Conservation (phyloP, 1,284 basidiomycete species). For the Ganoderma lingzhi region DNA sequence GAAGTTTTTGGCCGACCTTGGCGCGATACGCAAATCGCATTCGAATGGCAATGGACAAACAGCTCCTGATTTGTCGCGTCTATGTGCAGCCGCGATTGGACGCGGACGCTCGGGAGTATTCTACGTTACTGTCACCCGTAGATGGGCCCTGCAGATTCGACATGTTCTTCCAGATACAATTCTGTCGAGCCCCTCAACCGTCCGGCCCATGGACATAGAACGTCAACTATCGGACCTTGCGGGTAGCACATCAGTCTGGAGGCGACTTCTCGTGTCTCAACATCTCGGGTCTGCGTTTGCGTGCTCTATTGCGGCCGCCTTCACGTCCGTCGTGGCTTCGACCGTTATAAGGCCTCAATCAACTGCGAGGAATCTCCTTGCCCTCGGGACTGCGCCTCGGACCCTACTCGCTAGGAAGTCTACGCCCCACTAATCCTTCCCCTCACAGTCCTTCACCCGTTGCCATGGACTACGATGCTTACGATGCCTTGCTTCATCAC, state of each 20-base stretch:
- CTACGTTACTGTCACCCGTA: background rate
- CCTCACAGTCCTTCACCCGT: conserved; percentile 19
- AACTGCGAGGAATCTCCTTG: background rate
- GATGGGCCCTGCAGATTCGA: conserved; percentile 7
- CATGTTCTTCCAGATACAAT: conserved; percentile 11
- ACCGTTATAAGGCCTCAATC: conserved; percentile 8
- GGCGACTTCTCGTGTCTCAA: background rate
- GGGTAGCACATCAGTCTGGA: background rate
- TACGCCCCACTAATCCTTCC: background rate
- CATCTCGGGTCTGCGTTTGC: conserved; percentile 25
- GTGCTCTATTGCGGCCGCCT: background rate
- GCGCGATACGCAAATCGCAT: background rate
- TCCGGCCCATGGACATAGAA: conserved; percentile 9
- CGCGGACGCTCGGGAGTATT: conserved; percentile 3
- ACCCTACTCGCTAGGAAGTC: background rate
- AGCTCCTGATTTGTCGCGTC: conserved; percentile 3
- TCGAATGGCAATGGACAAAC: conserved; percentile 10
- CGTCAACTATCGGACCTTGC: background rate
- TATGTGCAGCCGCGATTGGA: conserved; percentile 1
- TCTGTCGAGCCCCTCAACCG: background rate
- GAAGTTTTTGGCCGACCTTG: background rate
- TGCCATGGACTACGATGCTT: conserved; percentile 77
- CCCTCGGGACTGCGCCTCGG: conserved; percentile 3
- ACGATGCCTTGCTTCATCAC: conserved; percentile 75
- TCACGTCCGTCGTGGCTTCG: background rate